These are phyloP conservation scores for Fraxinus floribunda DNA, from an alignment of 305 asterid species.

Conservation along the genomic window DNA sequence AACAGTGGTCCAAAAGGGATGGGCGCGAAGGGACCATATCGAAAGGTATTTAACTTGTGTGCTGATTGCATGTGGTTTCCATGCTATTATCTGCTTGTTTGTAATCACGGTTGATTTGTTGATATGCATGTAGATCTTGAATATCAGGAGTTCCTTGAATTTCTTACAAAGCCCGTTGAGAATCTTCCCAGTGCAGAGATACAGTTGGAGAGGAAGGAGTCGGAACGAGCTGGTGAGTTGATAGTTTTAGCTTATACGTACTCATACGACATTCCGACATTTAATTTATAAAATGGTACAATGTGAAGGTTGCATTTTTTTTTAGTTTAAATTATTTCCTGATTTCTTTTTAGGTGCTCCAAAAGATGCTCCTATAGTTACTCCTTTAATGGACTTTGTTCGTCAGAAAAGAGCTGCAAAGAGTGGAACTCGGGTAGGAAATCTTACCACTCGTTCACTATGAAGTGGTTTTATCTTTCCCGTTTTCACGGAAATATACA, in stretches of 20 bases:
- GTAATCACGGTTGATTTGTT: slow-evolving; percentile 33
- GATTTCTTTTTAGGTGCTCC: slow-evolving; percentile 55
- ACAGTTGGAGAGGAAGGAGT: slow-evolving; percentile 91
- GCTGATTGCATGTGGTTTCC: slow-evolving; percentile 27
- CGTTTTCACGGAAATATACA: background rate
- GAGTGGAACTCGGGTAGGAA: slow-evolving; percentile 80
- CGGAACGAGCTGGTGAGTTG: slow-evolving; percentile 82
- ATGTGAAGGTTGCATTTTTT: slow-evolving; percentile 17
- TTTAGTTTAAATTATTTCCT: slow-evolving; percentile 16
- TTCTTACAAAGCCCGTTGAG: slow-evolving; percentile 81
- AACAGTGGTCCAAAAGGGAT: slow-evolving; percentile 80
- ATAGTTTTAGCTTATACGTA: slow-evolving; percentile 14
- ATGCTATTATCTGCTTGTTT: slow-evolving; percentile 24
- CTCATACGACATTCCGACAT: slow-evolving; percentile 11
- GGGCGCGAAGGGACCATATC: slow-evolving; percentile 86
- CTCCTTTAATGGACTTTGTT: slow-evolving; percentile 86
- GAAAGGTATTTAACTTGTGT: slow-evolving; percentile 49
- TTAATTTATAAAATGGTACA: slow-evolving; percentile 7
- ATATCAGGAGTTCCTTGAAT: slow-evolving; percentile 91
- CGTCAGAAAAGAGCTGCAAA: slow-evolving; percentile 93
- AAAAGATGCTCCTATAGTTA: slow-evolving; percentile 72
- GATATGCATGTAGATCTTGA: slow-evolving; percentile 74
- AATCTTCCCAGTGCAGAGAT: slow-evolving; percentile 97
- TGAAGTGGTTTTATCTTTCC: slow-evolving; percentile 15
- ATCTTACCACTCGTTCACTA: slow-evolving; percentile 18